Percentiles rank a stretch among this genome's conserved stretches.
Evolutionary conservation across 2,329 filamentous ascomycete species (phyloP).

Genomic region (Reticulascus tulasneorum): DNA sequence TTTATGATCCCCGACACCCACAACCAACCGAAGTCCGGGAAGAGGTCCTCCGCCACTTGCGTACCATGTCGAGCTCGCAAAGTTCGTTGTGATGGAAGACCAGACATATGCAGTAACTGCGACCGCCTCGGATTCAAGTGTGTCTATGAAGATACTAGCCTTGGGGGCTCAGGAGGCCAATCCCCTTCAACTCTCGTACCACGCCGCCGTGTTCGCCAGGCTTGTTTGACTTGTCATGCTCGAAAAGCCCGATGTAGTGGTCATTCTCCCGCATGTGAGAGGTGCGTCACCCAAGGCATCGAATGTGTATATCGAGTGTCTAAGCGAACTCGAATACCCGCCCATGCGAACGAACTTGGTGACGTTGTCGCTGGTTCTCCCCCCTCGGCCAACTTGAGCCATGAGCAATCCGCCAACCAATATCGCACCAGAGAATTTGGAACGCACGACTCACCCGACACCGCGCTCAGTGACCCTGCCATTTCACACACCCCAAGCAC

Average conservation of each 20-base stretch:
- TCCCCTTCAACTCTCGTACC: constrained; percentile 29
- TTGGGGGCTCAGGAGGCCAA: constrained; percentile 36
- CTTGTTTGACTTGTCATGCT: constrained; percentile 54
- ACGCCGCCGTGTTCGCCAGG: constrained; percentile 51
- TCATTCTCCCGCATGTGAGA: constrained; percentile 51
- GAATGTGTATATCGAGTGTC: constrained; percentile 52
- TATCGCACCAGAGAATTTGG: constrained; percentile 9
- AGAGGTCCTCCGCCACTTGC: constrained; percentile 46
- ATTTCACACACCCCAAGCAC: constrained; percentile 29
- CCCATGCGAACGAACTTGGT: too few relatives aligned
- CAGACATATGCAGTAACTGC: constrained; percentile 53
- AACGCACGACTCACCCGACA: constrained; percentile 9
- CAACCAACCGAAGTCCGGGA: constrained; percentile 21
- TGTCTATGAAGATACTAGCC: constrained; percentile 48
- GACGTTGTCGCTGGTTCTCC: too few relatives aligned
- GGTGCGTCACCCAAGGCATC: constrained; percentile 47
- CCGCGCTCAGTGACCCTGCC: constrained; percentile 25
- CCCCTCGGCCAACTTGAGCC: constrained; percentile 1
- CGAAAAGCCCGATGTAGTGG: constrained; percentile 57
- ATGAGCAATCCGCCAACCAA: constrained; percentile 5
- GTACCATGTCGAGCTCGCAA: constrained; percentile 52
- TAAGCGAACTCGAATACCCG: constrained; percentile 31
- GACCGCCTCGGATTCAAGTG: constrained; percentile 55
- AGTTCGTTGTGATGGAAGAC: constrained; percentile 54
- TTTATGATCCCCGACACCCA: not conserved